Conservation (phyloP, 2,329 filamentous ascomycete species). For the Cylindrodendrum hubeiense region DNA sequence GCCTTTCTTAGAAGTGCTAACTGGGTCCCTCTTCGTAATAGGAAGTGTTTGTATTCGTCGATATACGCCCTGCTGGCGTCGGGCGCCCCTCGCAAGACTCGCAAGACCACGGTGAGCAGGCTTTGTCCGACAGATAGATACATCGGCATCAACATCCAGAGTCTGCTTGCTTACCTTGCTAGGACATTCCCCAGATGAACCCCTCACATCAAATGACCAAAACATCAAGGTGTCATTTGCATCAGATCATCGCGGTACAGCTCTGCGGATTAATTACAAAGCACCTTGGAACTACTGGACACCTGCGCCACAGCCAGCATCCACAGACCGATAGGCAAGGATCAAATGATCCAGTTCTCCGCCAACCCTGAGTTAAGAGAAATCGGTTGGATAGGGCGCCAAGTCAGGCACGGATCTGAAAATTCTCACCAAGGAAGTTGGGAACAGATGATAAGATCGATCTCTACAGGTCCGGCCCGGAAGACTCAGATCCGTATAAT, state of each 20-base stretch:
- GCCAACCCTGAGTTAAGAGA: neutral
- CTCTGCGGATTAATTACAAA: too few relatives aligned
- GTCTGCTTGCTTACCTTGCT: slow-evolving; percentile 16
- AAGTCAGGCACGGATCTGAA: neutral
- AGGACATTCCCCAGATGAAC: neutral
- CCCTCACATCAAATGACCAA: neutral
- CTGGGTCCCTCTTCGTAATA: slow-evolving; percentile 8
- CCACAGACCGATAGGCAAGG: neutral
- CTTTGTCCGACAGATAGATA: neutral
- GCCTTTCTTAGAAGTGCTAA: slow-evolving; percentile 30
- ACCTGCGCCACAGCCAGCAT: neutral
- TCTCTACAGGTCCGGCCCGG: too few relatives aligned
- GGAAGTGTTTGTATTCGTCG: neutral
- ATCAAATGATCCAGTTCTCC: neutral
- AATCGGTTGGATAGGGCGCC: neutral
- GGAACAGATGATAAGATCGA: too few relatives aligned
- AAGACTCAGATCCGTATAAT: too few relatives aligned
- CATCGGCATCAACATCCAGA: slow-evolving; percentile 5
- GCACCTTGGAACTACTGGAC: too few relatives aligned
- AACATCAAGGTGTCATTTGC: neutral
- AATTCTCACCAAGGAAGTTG: neutral
- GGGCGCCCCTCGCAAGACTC: neutral
- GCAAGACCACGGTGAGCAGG: slow-evolving; percentile 7
- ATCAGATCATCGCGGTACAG: neutral
- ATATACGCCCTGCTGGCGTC: neutral